phyloP scores from a whole-genome alignment of 2,329 filamentous ascomycete genomes.

The Blastomyces percursus region DNA sequence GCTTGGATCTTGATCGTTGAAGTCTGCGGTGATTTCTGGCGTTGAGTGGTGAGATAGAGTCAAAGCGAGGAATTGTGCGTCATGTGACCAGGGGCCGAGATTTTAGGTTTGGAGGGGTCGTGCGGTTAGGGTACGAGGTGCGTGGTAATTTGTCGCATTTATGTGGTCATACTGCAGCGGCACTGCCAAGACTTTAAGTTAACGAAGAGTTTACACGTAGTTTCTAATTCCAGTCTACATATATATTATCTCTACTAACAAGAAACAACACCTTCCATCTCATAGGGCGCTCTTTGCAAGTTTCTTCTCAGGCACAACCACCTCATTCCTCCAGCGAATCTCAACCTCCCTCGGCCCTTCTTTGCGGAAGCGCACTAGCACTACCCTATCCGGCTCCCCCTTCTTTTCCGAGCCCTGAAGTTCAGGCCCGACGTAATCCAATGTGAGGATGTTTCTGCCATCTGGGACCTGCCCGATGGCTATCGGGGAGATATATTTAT shows the following conservation, averaged over 20 bases:
- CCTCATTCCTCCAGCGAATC: slow-evolving; percentile 40
- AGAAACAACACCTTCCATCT: neutral
- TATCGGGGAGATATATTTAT: slow-evolving; percentile 39
- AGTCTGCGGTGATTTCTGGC: slow-evolving; percentile 8
- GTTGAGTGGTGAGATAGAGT: slow-evolving; percentile 5
- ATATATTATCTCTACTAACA: neutral
- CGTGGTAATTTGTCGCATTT: slow-evolving; percentile 1
- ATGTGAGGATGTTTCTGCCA: slow-evolving; percentile 41
- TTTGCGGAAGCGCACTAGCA: slow-evolving; percentile 46
- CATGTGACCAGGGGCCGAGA: slow-evolving; percentile 11
- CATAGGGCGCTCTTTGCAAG: slow-evolving; percentile 25
- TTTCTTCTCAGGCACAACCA: slow-evolving; percentile 32
- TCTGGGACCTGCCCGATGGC: slow-evolving; percentile 33
- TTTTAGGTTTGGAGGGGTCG: slow-evolving; percentile 2
- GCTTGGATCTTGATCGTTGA: slow-evolving; percentile 9
- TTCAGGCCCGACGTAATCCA: slow-evolving; percentile 47
- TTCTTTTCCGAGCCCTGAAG: slow-evolving; percentile 38
- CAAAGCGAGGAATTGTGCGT: slow-evolving; percentile 13
- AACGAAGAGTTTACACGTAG: neutral
- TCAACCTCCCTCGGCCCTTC: slow-evolving; percentile 47
- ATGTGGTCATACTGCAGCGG: neutral
- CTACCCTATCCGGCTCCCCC: slow-evolving; percentile 45
- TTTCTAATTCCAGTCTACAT: neutral
- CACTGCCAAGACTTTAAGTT: neutral
- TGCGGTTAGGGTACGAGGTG: neutral